A percentile compares a stretch with the other conserved stretches of the same genome.
phyloP scores from a whole-genome alignment of 2,329 filamentous ascomycete genomes.

The Leptographium galeiforme region DNA sequence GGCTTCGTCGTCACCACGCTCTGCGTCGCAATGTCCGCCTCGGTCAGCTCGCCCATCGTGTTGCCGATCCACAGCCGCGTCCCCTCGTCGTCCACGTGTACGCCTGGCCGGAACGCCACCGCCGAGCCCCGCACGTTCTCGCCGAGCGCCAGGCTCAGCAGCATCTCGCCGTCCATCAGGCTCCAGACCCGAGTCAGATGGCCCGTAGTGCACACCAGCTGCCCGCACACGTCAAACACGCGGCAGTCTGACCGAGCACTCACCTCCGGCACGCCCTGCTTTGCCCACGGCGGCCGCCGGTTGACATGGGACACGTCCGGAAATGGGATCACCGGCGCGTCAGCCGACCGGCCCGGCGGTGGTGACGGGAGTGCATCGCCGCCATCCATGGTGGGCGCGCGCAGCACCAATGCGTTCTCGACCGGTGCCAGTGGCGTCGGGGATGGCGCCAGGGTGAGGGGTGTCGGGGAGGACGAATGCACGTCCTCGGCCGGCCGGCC shows the following conservation, averaged over 20 bases:
- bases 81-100: constrained; percentile 67
- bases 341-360: not conserved
- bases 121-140: constrained; percentile 75
- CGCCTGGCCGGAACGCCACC: constrained; percentile 72
- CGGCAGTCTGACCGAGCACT: constrained; percentile 76
- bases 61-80: constrained; percentile 79
- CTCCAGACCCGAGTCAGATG: constrained; percentile 84
- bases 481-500: constrained; percentile 23
- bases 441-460: not conserved
- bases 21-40: constrained; percentile 69
- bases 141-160: constrained; percentile 70
- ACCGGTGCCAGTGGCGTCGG: not conserved
- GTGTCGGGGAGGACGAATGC: not conserved
- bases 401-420: not conserved
- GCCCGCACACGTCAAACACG: constrained; percentile 76
- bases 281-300: constrained; percentile 64
- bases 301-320: constrained; percentile 79
- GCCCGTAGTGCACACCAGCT: constrained; percentile 75
- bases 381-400: not conserved
- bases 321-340: constrained; percentile 28
- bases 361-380: not conserved
- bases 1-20: constrained; percentile 54
- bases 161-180: constrained; percentile 62
- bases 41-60: constrained; percentile 74
- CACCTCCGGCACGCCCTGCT: constrained; percentile 62